Evolutionary conservation across 257 asterid species (phyloP), one percentile per base, ranked within the genome.

Genomic region (Primulina huaijiensis): DNA sequence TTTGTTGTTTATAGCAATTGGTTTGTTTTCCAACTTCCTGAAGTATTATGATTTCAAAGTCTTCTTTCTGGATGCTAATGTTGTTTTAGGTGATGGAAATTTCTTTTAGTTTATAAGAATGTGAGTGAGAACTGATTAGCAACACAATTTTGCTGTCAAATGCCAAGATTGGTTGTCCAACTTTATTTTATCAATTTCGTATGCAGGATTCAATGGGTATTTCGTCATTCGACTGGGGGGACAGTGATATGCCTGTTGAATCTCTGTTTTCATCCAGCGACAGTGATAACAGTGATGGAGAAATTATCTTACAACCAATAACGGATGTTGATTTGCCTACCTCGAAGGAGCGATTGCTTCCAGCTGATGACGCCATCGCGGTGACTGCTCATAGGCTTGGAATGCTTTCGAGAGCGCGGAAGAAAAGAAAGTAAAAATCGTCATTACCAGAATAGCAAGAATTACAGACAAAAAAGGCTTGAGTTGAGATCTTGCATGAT

Each of bases 231-330:
- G 72, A 87, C 69, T 90, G 90, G 95, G 92, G 79, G 33, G 87
- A 79, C 72, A 81, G 55, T 69, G 81, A 73, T 68, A 64, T 70
- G 31, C 70, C 82, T 3, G 62, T 67, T 64, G 95, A 75, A 38
- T 81, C 79, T 76, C 63, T 77, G 34, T 71, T 73, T 60, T 88
- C 93, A n/a, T 87, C 98, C 9, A 90, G 96, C 68, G 97, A 90
- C 38, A 91, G 90, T 67, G 98, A 92, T 72, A 88, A 83, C 61
- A 92, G 96, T 77, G 97, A 92, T 62, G 90, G 86, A 19, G 97
- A 92, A 58, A 66, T 81, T 57, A 58, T 81, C 67, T 80, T 92
- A 75, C 95, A 88, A 76, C 93, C 97, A 75, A 84, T 90, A 68
- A 72, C 92, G 31, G 97, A 90, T 76, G 76, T 85, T 74, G 97